These are phyloP conservation scores for Backusella macrospora DNA, from an alignment of 192 early-diverging fungal genomes.

Conservation along the genomic window DNA sequence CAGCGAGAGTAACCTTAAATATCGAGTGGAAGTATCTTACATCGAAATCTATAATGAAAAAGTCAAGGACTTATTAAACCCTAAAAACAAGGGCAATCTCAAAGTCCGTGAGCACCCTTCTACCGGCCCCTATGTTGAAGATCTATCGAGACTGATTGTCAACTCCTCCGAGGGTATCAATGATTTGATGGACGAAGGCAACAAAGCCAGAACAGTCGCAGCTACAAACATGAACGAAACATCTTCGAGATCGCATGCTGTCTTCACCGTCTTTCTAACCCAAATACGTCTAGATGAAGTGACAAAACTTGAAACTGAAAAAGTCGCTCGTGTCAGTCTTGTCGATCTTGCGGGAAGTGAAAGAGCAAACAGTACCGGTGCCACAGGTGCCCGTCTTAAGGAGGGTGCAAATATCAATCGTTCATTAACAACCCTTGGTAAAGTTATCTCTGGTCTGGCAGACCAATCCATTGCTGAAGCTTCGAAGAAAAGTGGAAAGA, in stretches of 20 bases:
- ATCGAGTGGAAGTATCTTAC: conserved; percentile 81
- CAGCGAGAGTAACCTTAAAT: conserved; percentile 49
- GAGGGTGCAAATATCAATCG: conserved; percentile 97
- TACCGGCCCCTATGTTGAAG: conserved; percentile 89
- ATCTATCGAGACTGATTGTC: conserved; percentile 84
- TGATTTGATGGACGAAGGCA: conserved; percentile 77
- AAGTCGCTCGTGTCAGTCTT: conserved; percentile 76
- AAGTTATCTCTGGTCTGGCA: conserved; percentile 92
- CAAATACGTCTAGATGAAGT: conserved; percentile 56
- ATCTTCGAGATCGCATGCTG: conserved; percentile 86
- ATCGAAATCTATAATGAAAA: conserved; percentile 91
- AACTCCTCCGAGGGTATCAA: conserved; percentile 67
- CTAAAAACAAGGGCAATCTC: conserved; percentile 69
- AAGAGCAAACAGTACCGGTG: conserved; percentile 85
- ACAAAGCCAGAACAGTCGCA: conserved; percentile 84
- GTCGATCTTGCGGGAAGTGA: conserved; percentile 96
- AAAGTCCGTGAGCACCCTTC: conserved; percentile 82
- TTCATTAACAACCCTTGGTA: conserved; percentile 87
- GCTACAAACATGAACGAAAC: conserved; percentile 95
- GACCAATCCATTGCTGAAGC: conserved; percentile 55
- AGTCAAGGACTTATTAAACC: conserved; percentile 80
- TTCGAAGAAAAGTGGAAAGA: conserved; percentile 42
- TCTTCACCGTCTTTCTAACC: conserved; percentile 77
- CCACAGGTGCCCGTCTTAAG: conserved; percentile 80
- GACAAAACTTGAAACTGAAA: conserved; percentile 65